phyloP scores from a whole-genome alignment of 371 early-diverging fungal species.

The Actinomortierella ambigua region DNA sequence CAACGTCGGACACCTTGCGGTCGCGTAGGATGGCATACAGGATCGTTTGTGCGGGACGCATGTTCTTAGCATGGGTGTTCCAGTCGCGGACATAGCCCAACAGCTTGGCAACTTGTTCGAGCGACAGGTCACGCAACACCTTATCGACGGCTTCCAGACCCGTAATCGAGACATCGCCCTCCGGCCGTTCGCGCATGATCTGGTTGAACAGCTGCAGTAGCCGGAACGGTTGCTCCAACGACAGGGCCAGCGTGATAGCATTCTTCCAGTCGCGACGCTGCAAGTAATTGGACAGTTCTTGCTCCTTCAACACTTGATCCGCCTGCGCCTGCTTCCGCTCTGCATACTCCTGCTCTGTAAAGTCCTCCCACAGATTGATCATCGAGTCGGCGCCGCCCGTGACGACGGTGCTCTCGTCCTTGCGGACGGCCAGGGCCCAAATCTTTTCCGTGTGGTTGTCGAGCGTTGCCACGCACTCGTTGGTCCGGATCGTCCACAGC shows the following conservation, averaged over 20 bases:
- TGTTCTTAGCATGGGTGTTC: conserved; percentile 91
- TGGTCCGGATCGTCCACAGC: conserved; percentile 91
- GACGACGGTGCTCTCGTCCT: conserved; percentile 76
- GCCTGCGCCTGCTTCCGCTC: conserved; percentile 68
- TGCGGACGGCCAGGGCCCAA: conserved; percentile 85
- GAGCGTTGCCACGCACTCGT: conserved; percentile 87
- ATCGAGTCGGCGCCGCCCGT: conserved; percentile 92
- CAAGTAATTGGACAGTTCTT: conserved; percentile 87
- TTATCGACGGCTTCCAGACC: conserved; percentile 71
- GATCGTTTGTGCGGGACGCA: conserved; percentile 81
- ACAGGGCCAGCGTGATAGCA: conserved; percentile 91
- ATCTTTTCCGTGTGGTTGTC: conserved; percentile 95
- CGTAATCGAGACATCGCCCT: conserved; percentile 56
- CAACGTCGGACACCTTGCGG: conserved; percentile 67
- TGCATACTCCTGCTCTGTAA: conserved; percentile 83
- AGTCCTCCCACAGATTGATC: conserved; percentile 91
- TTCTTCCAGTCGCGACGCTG: conserved; percentile 87
- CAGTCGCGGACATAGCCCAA: conserved; percentile 89
- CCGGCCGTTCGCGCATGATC: conserved; percentile 58
- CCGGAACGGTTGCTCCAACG: conserved; percentile 88
- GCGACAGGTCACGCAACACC: conserved; percentile 60
- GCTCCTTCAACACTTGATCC: conserved; percentile 81
- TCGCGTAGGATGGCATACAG: conserved; percentile 76
- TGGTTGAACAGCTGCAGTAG: conserved; percentile 77
- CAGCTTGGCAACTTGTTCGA: conserved; percentile 73